Percentiles rank a stretch among this genome's conserved stretches.
phyloP scores from a whole-genome alignment of 75 land plant genomes.

The Cryptomeria japonica region DNA sequence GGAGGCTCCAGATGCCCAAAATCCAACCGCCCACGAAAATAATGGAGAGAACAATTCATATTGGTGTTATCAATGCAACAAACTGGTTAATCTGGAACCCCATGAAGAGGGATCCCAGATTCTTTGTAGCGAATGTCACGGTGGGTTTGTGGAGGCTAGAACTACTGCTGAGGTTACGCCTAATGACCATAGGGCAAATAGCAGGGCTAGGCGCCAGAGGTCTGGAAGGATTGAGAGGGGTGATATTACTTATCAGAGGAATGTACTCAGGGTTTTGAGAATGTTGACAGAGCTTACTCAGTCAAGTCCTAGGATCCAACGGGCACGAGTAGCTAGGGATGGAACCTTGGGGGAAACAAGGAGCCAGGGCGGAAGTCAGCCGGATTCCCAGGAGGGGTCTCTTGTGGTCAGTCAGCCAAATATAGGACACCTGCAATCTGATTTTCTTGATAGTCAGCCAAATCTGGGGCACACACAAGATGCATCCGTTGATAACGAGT shows the following conservation, averaged over 20 bases:
- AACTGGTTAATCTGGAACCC: constrained; percentile 17
- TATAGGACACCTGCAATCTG: background rate
- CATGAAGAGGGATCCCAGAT: background rate
- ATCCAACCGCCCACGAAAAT: background rate
- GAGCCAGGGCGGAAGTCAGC: background rate
- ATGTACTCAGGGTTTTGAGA: constrained; percentile 30
- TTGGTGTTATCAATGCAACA: constrained; percentile 52
- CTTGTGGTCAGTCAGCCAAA: background rate
- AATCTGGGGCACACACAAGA: background rate
- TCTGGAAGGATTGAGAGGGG: constrained; percentile 1
- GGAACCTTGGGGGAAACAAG: background rate
- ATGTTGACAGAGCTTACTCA: constrained; percentile 15
- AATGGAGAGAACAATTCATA: constrained; percentile 17
- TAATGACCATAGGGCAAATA: constrained; percentile 11
- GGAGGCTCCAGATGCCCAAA: constrained; percentile 2
- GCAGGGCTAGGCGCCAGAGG: constrained; percentile 6
- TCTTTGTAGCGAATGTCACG: constrained; percentile 2
- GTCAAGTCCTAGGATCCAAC: constrained; percentile 7
- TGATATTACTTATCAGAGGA: constrained; percentile 15
- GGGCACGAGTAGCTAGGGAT: background rate
- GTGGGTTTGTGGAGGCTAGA: constrained; percentile 31
- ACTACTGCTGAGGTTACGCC: constrained; percentile 21
- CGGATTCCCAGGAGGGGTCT: background rate
- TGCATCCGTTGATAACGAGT: background rate
- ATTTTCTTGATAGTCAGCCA: background rate